A percentile compares a stretch with the other conserved stretches of the same genome.
These are phyloP conservation scores for Vickermania spadyakhi DNA, from an alignment of 208 protist genomes.

Conservation along the genomic window DNA sequence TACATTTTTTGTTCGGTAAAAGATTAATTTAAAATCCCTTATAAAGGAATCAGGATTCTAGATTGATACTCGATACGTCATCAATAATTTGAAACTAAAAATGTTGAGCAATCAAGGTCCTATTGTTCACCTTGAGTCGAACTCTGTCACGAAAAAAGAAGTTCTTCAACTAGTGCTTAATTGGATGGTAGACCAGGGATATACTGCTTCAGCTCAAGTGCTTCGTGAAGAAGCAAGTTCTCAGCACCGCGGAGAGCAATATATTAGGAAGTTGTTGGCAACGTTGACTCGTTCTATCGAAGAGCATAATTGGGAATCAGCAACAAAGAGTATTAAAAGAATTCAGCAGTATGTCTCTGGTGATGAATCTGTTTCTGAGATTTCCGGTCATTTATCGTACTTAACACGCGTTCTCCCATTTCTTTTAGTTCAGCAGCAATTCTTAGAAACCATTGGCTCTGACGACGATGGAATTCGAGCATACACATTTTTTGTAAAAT, in stretches of 20 bases:
- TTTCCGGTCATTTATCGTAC: conserved; percentile 11
- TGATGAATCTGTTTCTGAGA: conserved; percentile 10
- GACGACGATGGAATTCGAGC: conserved; percentile 58
- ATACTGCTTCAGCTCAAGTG: conserved; percentile 70
- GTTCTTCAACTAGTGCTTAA: conserved; percentile 54
- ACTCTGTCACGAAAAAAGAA: conserved; percentile 55
- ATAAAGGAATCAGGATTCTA: too few species aligned
- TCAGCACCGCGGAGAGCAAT: conserved; percentile 55
- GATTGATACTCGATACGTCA: too few species aligned
- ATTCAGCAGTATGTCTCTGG: conserved; percentile 16
- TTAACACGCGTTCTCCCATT: conserved; percentile 54
- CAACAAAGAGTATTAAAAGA: conserved; percentile 49
- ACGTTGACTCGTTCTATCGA: conserved; percentile 51
- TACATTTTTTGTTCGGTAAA: too few species aligned
- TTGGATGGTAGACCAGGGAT: conserved; percentile 65
- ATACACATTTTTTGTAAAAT: conserved; percentile 76
- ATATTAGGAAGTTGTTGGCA: conserved; percentile 62
- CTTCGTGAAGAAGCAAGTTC: conserved; percentile 72
- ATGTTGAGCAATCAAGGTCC: too few species aligned
- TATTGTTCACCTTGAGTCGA: conserved; percentile 49
- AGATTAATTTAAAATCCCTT: too few species aligned
- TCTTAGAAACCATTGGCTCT: conserved; percentile 69
- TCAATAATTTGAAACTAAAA: too few species aligned
- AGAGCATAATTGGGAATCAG: conserved; percentile 70
- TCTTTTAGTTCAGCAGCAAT: conserved; percentile 66